These are phyloP conservation scores for Carex myosuroides DNA, from an alignment of 176 grass and related monocot genomes.

Conservation along the genomic window DNA sequence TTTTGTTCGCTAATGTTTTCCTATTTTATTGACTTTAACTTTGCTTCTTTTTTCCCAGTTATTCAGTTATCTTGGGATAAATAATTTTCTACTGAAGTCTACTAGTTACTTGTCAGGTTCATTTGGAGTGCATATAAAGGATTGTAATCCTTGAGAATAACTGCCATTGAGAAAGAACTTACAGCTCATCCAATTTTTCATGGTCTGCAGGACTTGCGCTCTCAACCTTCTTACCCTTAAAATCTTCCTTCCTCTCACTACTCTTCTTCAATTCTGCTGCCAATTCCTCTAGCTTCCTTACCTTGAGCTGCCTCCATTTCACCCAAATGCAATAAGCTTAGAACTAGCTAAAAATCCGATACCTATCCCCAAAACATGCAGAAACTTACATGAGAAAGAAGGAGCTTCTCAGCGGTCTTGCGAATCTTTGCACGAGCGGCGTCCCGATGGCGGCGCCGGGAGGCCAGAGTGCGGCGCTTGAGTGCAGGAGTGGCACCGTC, in stretches of 20 bases:
- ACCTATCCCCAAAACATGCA: background rate
- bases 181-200: conserved; percentile 89
- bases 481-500: conserved; percentile 75
- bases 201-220: conserved; percentile 25
- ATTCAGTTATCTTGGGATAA: background rate
- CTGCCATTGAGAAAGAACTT: conserved; percentile 8
- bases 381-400: conserved; percentile 57
- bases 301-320: conserved; percentile 51
- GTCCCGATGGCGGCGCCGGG: conserved; percentile 73
- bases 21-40: background rate
- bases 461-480: conserved; percentile 69
- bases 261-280: conserved; percentile 53
- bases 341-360: background rate
- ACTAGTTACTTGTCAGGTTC: background rate
- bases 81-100: background rate
- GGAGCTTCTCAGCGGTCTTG: conserved; percentile 91
- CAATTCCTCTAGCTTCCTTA: conserved; percentile 90
- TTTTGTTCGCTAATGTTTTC: background rate
- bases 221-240: conserved; percentile 45
- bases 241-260: conserved; percentile 17
- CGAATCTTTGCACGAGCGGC: conserved; percentile 81
- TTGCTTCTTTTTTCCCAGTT: background rate
- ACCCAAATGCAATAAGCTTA: background rate
- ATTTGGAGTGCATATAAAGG: background rate
- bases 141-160: background rate